phyloP scores from a whole-genome alignment of 2,329 filamentous ascomycete genomes.

The Aspergillus neotritici region DNA sequence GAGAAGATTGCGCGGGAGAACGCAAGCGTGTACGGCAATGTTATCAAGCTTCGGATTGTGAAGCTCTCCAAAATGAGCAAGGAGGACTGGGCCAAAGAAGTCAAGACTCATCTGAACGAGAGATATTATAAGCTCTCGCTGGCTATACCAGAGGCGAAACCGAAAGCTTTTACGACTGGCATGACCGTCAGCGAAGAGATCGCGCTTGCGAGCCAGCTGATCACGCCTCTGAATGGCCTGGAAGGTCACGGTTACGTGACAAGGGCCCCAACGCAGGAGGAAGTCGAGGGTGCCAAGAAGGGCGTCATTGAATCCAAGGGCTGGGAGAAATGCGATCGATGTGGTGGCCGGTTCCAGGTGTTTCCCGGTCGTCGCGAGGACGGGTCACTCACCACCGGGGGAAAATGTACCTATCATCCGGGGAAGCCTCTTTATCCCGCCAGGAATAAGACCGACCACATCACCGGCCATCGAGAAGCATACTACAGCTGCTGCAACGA shows the following conservation, averaged over 20 bases:
- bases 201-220: conserved; percentile 55
- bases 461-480: conserved; percentile 53
- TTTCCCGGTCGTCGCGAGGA: conserved; percentile 75
- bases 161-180: conserved; percentile 61
- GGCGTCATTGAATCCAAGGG: conserved; percentile 63
- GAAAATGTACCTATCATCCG: conserved; percentile 74
- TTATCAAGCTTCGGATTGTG: conserved; percentile 75
- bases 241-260: conserved; percentile 70
- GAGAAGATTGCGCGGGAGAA: conserved; percentile 65
- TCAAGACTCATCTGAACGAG: conserved; percentile 41
- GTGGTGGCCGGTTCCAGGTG: conserved; percentile 78
- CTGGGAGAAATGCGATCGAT: conserved; percentile 87
- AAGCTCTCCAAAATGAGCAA: conserved; percentile 68
- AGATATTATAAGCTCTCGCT: conserved; percentile 32
- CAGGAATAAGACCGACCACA: conserved; percentile 50
- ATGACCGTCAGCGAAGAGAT: conserved; percentile 64
- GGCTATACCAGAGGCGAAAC: conserved; percentile 31
- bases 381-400: conserved; percentile 71
- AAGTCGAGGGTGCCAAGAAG: conserved; percentile 60
- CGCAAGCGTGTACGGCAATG: conserved; percentile 68
- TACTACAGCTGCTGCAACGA: conserved; percentile 76
- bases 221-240: conserved; percentile 61
- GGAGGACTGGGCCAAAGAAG: conserved; percentile 64
- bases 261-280: conserved; percentile 56
- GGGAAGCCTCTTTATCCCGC: conserved; percentile 61